phyloP scores from a whole-genome alignment of 176 grass and related monocot species.

The Paspalum notatum region DNA sequence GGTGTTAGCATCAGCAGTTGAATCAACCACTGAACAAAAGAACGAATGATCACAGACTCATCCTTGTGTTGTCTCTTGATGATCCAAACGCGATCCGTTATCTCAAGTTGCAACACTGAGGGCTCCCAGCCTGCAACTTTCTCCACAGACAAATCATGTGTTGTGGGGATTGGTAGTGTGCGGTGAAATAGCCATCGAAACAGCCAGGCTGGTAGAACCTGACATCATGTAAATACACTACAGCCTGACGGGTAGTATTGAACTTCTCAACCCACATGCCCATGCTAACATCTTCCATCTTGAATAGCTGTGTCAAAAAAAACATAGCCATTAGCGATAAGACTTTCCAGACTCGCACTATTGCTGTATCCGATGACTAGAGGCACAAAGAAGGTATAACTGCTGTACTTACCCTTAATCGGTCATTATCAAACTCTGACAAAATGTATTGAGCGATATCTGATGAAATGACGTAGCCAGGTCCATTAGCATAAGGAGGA shows the following conservation, averaged over 20 bases:
- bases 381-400: neutral
- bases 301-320: conserved; percentile 29
- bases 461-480: conserved; percentile 70
- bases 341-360: neutral
- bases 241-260: conserved; percentile 25
- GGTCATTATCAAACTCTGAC: conserved; percentile 56
- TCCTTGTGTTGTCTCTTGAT: neutral
- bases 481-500: conserved; percentile 74
- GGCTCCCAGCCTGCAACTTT: conserved; percentile 52
- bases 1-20: conserved; percentile 35
- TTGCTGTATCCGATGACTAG: neutral
- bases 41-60: conserved; percentile 32
- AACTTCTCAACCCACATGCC: conserved; percentile 80
- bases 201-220: conserved; percentile 72
- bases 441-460: conserved; percentile 67
- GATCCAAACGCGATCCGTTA: neutral
- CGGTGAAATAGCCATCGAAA: conserved; percentile 63
- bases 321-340: neutral
- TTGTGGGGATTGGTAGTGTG: conserved; percentile 75
- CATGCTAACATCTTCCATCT: conserved; percentile 72
- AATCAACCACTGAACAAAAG: conserved; percentile 30
- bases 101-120: conserved; percentile 64
- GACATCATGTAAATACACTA: conserved; percentile 59
- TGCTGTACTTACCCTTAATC: conserved; percentile 45
- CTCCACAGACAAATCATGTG: conserved; percentile 78